Evolutionary conservation across 805 yeast species (phyloP), one percentile per base, ranked within the genome.

Genomic region (Blastobotrys terrestris): DNA sequence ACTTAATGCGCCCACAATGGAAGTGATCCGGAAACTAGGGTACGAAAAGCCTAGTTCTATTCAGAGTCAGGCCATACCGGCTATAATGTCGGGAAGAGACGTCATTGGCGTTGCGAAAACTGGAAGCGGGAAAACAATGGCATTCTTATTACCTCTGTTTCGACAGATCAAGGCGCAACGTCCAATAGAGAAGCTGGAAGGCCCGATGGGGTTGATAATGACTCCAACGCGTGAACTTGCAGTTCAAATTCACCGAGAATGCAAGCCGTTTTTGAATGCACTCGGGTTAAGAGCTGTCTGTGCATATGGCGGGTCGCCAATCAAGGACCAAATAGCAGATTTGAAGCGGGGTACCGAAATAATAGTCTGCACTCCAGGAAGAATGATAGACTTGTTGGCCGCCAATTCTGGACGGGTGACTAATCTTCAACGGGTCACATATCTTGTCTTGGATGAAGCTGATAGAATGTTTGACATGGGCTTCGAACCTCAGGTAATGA

Each of bases 381-480:
- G 99, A 55, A 77, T 94, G 58, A 92, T 94, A 51, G 99, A 94
- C 68, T 70, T 94, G 43, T 69, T 94, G 31, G 81, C 95, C 1
- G 84, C 95, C 2, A 92, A 92, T 64, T 71, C 79, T 40, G 97
- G 97, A 0, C 75, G 88, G 49, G 79, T 90, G 0, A 75, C 86
- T 2, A 83, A 81, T 55, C 72, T 94, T 4, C 70, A 73, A 26
- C 71, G 91, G 44, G 81, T 86, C 3, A 83, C 96, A 0, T 89
- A 84, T 66, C 75, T 89, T n/a, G 95, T 91, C 0, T 71, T 94
- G 54, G 99, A 94, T 66, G 99, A 94, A 65, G 97, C 98, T 1
- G 99, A 94, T 68, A 72, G 99, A 57, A 83, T 94, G 86, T 92
- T 92, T 71, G 99, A 94, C 67, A 73, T 94, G 78, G 99, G 99